These are phyloP conservation scores for Porogramme epimiltina DNA, from an alignment of 1,284 basidiomycete species.

Conservation along the genomic window DNA sequence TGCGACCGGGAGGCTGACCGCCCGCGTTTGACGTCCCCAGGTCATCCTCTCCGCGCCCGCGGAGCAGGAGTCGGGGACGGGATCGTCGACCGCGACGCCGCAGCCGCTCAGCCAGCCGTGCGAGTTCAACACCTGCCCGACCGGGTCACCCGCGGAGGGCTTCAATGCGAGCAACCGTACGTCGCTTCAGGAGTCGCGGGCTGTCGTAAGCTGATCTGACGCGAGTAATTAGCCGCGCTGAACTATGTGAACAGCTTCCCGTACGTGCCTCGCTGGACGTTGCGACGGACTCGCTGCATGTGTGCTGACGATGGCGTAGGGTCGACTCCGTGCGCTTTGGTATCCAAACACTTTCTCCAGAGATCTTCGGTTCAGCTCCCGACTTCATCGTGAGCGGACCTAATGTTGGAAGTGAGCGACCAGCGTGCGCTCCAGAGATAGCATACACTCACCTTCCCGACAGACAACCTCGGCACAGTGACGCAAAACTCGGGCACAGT, in stretches of 20 bases:
- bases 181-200: slow-evolving; percentile 15
- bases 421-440: background rate
- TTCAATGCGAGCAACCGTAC: slow-evolving; percentile 44
- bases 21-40: too few species aligned
- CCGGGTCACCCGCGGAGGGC: slow-evolving; percentile 46
- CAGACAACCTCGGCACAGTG: slow-evolving; percentile 42
- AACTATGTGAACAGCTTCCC: slow-evolving; percentile 39
- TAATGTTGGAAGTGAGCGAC: slow-evolving; percentile 48
- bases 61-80: slow-evolving; percentile 43
- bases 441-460: background rate
- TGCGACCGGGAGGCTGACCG: too few species aligned
- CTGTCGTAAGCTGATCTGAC: too few species aligned
- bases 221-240: slow-evolving; percentile 28
- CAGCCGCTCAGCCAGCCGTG: slow-evolving; percentile 35
- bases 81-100: slow-evolving; percentile 34
- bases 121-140: slow-evolving; percentile 44
- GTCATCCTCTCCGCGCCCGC: slow-evolving; percentile 43
- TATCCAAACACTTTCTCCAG: slow-evolving; percentile 47
- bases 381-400: slow-evolving; percentile 54
- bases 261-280: slow-evolving; percentile 15
- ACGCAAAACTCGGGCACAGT: slow-evolving; percentile 47
- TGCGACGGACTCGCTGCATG: background rate
- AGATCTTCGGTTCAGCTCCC: slow-evolving; percentile 43
- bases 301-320: slow-evolving; percentile 7
- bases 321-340: slow-evolving; percentile 48